These are phyloP conservation scores for Fremontodendron californicum DNA, from an alignment of 345 rosid genomes.

Conservation along the genomic window DNA sequence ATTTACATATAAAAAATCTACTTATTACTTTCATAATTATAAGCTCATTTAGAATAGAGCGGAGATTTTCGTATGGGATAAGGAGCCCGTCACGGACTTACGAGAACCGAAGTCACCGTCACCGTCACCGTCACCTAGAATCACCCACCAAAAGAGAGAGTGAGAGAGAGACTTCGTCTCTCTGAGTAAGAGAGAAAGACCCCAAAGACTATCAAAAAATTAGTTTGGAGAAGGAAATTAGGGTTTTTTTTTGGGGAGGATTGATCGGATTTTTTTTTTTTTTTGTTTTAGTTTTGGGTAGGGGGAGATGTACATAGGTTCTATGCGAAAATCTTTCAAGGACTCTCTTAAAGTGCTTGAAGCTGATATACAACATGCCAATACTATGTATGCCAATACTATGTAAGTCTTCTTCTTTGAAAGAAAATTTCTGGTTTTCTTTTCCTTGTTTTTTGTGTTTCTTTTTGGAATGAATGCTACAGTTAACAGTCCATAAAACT, in stretches of 20 bases:
- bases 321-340: constrained; percentile 55
- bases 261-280: neutral
- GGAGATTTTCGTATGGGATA: no score
- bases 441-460: neutral
- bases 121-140: constrained; percentile 20
- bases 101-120: constrained; percentile 15
- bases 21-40: no score
- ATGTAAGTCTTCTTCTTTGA: neutral
- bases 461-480: neutral
- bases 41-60: no score
- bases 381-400: constrained; percentile 42
- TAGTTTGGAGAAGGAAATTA: neutral
- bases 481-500: neutral
- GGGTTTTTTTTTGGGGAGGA: constrained; percentile 11
- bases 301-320: constrained; percentile 38
- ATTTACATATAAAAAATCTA: no score
- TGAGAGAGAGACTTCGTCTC: neutral
- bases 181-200: neutral
- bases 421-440: neutral
- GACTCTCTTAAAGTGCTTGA: constrained; percentile 64
- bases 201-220: neutral
- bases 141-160: constrained; percentile 12
- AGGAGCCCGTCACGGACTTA: neutral
- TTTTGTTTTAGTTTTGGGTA: neutral
- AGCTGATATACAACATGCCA: constrained; percentile 74